These are phyloP conservation scores for Boletus subparvulus DNA, from an alignment of 768 basidiomycete species.

Conservation along the genomic window DNA sequence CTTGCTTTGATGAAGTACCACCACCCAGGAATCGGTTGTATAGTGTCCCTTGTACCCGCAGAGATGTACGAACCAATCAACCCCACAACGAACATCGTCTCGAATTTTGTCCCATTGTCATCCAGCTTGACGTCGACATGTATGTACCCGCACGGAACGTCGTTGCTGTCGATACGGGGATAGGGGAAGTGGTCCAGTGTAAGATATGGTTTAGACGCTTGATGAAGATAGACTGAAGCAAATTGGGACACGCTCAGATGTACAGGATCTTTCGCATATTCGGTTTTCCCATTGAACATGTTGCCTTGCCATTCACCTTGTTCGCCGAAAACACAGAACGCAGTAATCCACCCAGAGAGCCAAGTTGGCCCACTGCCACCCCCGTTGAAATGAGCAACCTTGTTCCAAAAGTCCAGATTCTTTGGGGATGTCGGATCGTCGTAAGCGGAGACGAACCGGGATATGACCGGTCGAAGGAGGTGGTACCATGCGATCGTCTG, in stretches of 20 bases:
- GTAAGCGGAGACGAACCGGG: neutral
- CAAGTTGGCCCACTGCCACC: neutral
- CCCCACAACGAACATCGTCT: neutral
- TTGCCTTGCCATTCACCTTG: neutral
- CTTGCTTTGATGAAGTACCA: neutral
- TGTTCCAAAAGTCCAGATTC: neutral
- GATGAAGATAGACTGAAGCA: neutral
- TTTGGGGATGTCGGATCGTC: neutral
- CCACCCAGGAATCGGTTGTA: neutral
- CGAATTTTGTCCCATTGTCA: neutral
- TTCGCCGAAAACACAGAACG: neutral
- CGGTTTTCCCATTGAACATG: neutral
- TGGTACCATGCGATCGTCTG: conserved; percentile 22
- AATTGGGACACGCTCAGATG: neutral
- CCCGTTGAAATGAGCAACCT: neutral
- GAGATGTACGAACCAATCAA: neutral
- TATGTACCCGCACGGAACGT: neutral
- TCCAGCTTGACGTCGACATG: neutral
- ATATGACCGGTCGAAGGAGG: conserved; percentile 31
- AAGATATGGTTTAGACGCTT: neutral
- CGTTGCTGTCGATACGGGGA: neutral
- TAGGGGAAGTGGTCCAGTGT: neutral
- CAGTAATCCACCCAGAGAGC: neutral
- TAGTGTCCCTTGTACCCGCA: neutral
- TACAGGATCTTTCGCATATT: neutral